Percentiles rank a stretch among this genome's conserved stretches.
These are phyloP conservation scores for Apiospora saccharicola DNA, from an alignment of 2,329 filamentous ascomycete genomes.

Conservation along the genomic window DNA sequence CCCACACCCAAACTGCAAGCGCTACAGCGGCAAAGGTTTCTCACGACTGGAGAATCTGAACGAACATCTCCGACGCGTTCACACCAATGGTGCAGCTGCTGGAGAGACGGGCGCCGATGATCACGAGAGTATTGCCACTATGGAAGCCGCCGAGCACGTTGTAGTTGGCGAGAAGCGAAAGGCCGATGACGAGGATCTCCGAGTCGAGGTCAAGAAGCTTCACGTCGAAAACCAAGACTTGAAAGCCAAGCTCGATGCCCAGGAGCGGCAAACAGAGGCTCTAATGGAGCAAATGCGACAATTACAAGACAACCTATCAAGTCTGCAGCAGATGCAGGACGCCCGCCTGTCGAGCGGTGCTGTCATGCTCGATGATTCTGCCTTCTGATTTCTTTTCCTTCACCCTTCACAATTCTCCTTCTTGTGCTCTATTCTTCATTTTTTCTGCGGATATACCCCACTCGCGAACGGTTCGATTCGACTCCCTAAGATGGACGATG, in stretches of 20 bases:
- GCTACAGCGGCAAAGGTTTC: slow-evolving; percentile 87
- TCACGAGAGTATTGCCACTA: slow-evolving; percentile 46
- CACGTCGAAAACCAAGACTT: slow-evolving; percentile 64
- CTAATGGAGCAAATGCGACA: slow-evolving; percentile 56
- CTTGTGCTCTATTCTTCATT: background rate
- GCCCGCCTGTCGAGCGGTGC: slow-evolving; percentile 4
- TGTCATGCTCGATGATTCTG: background rate
- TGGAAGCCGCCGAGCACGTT: slow-evolving; percentile 29
- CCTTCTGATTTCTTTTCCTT: slow-evolving; percentile 6
- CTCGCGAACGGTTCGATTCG: slow-evolving; percentile 11
- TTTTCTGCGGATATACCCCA: slow-evolving; percentile 17
- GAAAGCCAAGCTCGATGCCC: slow-evolving; percentile 56
- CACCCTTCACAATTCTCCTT: background rate
- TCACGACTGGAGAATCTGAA: slow-evolving; percentile 93
- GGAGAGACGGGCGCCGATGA: slow-evolving; percentile 45
- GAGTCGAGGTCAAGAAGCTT: slow-evolving; percentile 71
- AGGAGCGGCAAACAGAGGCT: slow-evolving; percentile 48
- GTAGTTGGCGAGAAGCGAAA: slow-evolving; percentile 57
- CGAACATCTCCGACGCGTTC: slow-evolving; percentile 91
- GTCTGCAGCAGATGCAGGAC: slow-evolving; percentile 4
- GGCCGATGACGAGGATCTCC: slow-evolving; percentile 58
- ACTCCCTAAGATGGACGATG: slow-evolving; percentile 7
- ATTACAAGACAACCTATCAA: slow-evolving; percentile 46
- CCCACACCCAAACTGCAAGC: slow-evolving; percentile 86
- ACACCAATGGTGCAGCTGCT: slow-evolving; percentile 60